Percentiles rank a stretch among this genome's conserved stretches.
phyloP scores from a whole-genome alignment of 495 filamentous ascomycete species.

The Trichoderma virens region DNA sequence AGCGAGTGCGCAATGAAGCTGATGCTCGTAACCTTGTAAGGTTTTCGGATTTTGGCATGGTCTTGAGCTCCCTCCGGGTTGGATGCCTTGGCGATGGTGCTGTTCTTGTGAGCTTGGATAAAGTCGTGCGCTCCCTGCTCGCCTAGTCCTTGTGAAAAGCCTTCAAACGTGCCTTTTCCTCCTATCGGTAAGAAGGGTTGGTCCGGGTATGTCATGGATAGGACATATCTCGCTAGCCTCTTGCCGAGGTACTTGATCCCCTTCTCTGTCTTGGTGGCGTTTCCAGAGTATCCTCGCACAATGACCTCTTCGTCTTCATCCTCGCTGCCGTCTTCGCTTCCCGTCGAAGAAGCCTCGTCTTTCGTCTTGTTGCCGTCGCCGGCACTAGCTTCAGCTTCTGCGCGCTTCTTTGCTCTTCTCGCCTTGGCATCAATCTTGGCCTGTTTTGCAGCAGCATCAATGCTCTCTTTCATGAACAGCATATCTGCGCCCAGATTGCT shows the following conservation, averaged over 20 bases:
- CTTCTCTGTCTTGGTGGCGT: conserved; percentile 81
- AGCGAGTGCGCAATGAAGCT: conserved; percentile 93
- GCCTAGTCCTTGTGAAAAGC: conserved; percentile 22
- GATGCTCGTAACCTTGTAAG: conserved; percentile 87
- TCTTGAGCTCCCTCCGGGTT: conserved; percentile 14
- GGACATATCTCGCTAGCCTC: conserved; percentile 81
- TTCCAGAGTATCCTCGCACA: conserved; percentile 85
- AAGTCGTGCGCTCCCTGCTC: conserved; percentile 19
- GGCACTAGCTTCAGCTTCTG: conserved; percentile 19
- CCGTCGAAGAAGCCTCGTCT: conserved; percentile 15
- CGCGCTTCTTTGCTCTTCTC: conserved; percentile 41
- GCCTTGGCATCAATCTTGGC: conserved; percentile 53
- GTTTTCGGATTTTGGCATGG: conserved; percentile 29
- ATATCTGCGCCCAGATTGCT: conserved; percentile 97
- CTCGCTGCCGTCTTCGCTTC: conserved; percentile 39
- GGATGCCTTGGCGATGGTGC: conserved; percentile 34
- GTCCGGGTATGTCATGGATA: conserved; percentile 85
- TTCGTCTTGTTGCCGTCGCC: conserved; percentile 42
- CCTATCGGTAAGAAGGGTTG: conserved; percentile 72
- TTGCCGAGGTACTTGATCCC: conserved; percentile 97
- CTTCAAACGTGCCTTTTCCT: conserved; percentile 32
- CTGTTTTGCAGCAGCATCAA: conserved; percentile 71
- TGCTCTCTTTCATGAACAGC: conserved; percentile 94
- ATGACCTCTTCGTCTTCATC: conserved; percentile 82
- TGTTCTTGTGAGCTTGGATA: conserved; percentile 43